phyloP scores from a whole-genome alignment of 1,139 yeast genomes.

The Pichia inconspicua region DNA sequence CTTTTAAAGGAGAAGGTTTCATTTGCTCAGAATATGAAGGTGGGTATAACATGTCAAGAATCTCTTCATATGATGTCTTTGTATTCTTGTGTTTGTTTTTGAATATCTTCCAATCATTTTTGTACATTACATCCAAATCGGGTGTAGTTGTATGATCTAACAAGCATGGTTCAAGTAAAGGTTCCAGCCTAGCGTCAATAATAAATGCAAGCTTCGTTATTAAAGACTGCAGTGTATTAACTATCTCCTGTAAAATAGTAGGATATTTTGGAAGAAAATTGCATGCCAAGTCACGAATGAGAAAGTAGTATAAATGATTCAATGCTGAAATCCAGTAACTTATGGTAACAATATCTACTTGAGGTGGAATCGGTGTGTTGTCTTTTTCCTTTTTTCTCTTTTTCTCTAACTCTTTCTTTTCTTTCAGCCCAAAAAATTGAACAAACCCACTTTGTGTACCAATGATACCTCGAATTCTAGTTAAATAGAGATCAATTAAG shows the following conservation, averaged over 20 bases:
- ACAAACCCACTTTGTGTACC: slow-evolving; percentile 54
- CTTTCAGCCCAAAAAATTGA: slow-evolving; percentile 24
- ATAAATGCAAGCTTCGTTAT: slow-evolving; percentile 59
- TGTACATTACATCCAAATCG: slow-evolving; percentile 54
- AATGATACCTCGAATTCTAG: slow-evolving; percentile 53
- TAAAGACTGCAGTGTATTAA: slow-evolving; percentile 51
- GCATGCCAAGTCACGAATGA: slow-evolving; percentile 43
- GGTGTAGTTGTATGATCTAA: slow-evolving; percentile 59
- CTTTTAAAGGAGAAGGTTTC: slow-evolving; percentile 81
- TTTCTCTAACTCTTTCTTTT: slow-evolving; percentile 14
- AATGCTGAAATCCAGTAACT: slow-evolving; percentile 70
- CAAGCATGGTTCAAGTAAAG: slow-evolving; percentile 54
- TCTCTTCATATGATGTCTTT: slow-evolving; percentile 53
- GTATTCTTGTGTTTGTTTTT: slow-evolving; percentile 37
- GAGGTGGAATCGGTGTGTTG: slow-evolving; percentile 27
- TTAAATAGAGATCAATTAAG: slow-evolving; percentile 51
- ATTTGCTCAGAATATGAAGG: slow-evolving; percentile 58
- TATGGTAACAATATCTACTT: slow-evolving; percentile 60
- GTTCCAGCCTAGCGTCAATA: slow-evolving; percentile 50
- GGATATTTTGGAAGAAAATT: slow-evolving; percentile 47
- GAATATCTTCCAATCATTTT: slow-evolving; percentile 70
- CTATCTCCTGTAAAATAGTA: slow-evolving; percentile 49
- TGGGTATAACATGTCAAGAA: slow-evolving; percentile 61
- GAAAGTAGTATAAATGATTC: slow-evolving; percentile 59
- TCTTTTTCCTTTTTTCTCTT: slow-evolving; percentile 12